phyloP scores from a whole-genome alignment of 2,329 filamentous ascomycete species.

The Graphilbum fragrans region DNA sequence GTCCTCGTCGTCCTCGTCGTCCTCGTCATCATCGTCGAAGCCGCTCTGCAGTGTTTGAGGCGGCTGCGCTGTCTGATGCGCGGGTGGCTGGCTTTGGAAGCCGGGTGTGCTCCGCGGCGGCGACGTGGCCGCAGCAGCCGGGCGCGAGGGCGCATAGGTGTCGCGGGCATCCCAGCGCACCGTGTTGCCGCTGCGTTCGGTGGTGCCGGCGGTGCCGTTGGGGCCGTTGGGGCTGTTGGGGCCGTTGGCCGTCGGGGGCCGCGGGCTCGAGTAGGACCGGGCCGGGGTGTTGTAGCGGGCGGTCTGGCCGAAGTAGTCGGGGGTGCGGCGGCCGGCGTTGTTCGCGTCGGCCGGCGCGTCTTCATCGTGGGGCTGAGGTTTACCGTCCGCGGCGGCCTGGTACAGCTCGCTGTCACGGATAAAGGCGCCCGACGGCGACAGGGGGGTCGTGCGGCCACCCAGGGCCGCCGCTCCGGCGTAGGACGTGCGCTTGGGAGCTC shows the following conservation, averaged over 20 bases:
- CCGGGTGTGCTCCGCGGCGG: background rate
- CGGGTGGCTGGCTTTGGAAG: background rate
- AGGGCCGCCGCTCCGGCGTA: background rate
- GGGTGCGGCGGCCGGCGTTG: constrained; percentile 28
- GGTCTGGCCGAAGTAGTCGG: constrained; percentile 44
- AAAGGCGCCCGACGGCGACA: too few relatives aligned
- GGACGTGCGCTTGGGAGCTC: background rate
- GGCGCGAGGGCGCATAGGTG: constrained; percentile 15
- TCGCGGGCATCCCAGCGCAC: constrained; percentile 30
- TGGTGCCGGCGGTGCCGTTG: constrained; percentile 9
- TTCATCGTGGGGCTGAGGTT: background rate
- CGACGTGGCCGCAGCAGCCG: background rate
- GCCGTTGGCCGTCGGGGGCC: constrained; percentile 23
- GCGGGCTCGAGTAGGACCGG: constrained; percentile 44
- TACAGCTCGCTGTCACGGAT: background rate
- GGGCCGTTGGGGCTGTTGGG: constrained; percentile 3
- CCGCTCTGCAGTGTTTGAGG: background rate
- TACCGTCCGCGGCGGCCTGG: background rate
- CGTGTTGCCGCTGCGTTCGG: background rate
- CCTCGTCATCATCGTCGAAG: constrained; percentile 12
- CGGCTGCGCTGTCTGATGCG: background rate
- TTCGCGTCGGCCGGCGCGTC: background rate
- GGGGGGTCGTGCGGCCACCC: background rate
- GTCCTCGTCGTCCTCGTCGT: constrained; percentile 5
- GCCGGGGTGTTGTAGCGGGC: constrained; percentile 41